phyloP scores from a whole-genome alignment of 2,329 filamentous ascomycete genomes.

The Penicillium sp. region DNA sequence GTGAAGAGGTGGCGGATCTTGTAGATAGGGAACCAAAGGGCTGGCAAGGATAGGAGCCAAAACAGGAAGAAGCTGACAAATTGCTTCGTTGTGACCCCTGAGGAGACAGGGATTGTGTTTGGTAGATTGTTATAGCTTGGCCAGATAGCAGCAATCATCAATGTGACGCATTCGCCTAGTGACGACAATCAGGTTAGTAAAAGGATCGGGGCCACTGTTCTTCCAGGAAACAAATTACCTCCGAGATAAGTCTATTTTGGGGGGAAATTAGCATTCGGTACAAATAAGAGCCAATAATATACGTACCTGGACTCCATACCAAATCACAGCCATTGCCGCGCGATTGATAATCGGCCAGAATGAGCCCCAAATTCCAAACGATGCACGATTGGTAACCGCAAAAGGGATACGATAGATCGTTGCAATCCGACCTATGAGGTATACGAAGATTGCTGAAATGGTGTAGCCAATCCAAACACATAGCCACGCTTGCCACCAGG shows the following conservation, averaged over 20 bases:
- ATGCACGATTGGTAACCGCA: constrained; percentile 9
- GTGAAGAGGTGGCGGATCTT: constrained; percentile 33
- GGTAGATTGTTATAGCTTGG: constrained; percentile 47
- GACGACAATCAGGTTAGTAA: background rate
- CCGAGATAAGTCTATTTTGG: background rate
- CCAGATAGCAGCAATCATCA: constrained; percentile 33
- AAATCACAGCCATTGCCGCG: constrained; percentile 14
- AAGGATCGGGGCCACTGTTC: background rate
- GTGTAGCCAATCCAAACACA: constrained; percentile 18
- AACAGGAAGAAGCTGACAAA: constrained; percentile 45
- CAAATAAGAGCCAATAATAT: background rate
- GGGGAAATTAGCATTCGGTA: background rate
- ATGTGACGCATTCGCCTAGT: constrained; percentile 13
- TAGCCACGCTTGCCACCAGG: constrained; percentile 18
- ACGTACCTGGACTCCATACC: constrained; percentile 16
- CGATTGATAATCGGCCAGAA: constrained; percentile 15
- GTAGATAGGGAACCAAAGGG: constrained; percentile 39
- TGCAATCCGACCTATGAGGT: constrained; percentile 12
- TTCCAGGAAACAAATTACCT: background rate
- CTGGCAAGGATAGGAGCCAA: constrained; percentile 40
- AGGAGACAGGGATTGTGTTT: constrained; percentile 45
- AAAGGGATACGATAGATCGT: constrained; percentile 13
- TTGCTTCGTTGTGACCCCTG: constrained; percentile 43
- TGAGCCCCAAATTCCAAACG: constrained; percentile 14
- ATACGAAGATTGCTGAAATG: constrained; percentile 11